These are phyloP conservation scores for Daldinia grandis DNA, from an alignment of 495 filamentous ascomycete genomes.

Conservation along the genomic window DNA sequence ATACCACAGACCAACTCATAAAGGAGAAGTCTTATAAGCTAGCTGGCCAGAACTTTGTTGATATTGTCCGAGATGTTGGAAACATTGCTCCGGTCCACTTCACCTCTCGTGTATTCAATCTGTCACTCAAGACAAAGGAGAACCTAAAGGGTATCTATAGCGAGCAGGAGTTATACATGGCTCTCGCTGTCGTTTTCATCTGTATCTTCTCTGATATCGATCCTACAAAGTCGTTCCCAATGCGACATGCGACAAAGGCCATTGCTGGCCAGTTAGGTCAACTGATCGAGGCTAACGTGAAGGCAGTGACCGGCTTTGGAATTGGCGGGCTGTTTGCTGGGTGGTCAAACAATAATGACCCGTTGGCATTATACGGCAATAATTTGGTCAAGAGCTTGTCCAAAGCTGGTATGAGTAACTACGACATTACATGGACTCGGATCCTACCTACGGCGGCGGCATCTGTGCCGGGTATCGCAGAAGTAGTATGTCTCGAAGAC, in stretches of 20 bases:
- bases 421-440: slow-evolving; percentile 78
- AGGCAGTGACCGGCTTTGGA: slow-evolving; percentile 65
- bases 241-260: slow-evolving; percentile 69
- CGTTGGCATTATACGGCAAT: slow-evolving; percentile 72
- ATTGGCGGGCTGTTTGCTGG: slow-evolving; percentile 61
- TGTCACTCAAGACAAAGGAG: slow-evolving; percentile 76
- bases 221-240: slow-evolving; percentile 60
- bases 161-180: slow-evolving; percentile 80
- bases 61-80: slow-evolving; percentile 78
- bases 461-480: slow-evolving; percentile 72
- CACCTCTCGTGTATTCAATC: slow-evolving; percentile 72
- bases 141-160: slow-evolving; percentile 76
- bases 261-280: slow-evolving; percentile 62
- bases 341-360: slow-evolving; percentile 55
- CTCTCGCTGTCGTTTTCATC: slow-evolving; percentile 72
- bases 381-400: slow-evolving; percentile 74
- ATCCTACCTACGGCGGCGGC: slow-evolving; percentile 60
- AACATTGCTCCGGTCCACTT: slow-evolving; percentile 79
- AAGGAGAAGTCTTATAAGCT: slow-evolving; percentile 66
- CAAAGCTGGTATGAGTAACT: slow-evolving; percentile 68
- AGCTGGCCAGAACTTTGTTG: slow-evolving; percentile 71
- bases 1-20: slow-evolving; percentile 71
- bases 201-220: slow-evolving; percentile 60
- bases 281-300: slow-evolving; percentile 61
- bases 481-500: slow-evolving; percentile 55